Conservation (phyloP, 805 yeast species). For the Torulaspora microellipsoides region DNA sequence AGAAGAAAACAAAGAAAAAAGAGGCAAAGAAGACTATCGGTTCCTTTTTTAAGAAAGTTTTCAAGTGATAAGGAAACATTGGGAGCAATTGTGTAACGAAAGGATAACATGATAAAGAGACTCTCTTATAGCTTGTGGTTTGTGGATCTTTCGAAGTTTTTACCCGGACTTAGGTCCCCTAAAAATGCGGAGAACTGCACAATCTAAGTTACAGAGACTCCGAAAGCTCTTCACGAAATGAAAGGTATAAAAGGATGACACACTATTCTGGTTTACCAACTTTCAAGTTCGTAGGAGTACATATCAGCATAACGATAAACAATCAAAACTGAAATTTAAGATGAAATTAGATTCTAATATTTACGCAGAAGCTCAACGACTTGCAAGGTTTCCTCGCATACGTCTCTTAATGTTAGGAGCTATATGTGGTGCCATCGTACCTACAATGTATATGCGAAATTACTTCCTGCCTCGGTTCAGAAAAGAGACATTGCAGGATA, state of each 20-base stretch:
- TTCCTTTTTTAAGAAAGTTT: constrained; percentile 22
- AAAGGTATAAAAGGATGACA: too few relatives aligned
- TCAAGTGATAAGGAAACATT: constrained; percentile 3
- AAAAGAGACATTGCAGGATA: constrained; percentile 8
- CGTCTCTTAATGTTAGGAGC: constrained; percentile 25
- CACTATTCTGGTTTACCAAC: too few relatives aligned
- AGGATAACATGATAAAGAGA: too few relatives aligned
- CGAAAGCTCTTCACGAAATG: too few relatives aligned
- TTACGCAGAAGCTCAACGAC: constrained; percentile 27
- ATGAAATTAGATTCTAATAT: constrained; percentile 28
- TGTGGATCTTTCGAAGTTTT: too few relatives aligned
- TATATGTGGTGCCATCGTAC: constrained; percentile 29
- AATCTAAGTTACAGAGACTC: too few relatives aligned
- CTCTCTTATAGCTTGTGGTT: too few relatives aligned
- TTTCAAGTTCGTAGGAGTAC: too few relatives aligned
- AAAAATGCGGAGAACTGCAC: too few relatives aligned
- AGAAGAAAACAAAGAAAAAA: constrained; percentile 9
- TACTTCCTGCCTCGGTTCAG: constrained; percentile 17
- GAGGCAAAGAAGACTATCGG: constrained; percentile 10
- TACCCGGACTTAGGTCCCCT: too few relatives aligned
- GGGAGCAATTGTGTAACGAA: too few relatives aligned
- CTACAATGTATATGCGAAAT: constrained; percentile 24
- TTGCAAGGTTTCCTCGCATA: constrained; percentile 26
- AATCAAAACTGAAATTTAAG: background rate
- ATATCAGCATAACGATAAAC: too few relatives aligned